Conservation (phyloP, 139 green algal genomes). For the Auxenochlorella pyrenoidosa region DNA sequence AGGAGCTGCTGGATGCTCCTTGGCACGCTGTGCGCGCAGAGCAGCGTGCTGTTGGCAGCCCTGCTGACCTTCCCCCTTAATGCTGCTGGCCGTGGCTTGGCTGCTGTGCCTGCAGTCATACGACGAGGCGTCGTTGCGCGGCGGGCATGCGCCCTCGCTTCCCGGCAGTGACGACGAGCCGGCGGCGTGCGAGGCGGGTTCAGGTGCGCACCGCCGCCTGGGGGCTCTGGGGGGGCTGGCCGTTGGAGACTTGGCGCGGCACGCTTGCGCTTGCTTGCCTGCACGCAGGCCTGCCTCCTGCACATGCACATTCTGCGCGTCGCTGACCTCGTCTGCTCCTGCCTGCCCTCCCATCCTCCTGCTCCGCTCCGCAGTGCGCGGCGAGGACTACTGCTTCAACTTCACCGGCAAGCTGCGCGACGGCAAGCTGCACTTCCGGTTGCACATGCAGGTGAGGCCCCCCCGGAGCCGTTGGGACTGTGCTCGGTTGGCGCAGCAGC, state of each 20-base stretch:
- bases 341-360: background rate
- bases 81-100: too few species aligned
- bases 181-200: constrained; percentile 25
- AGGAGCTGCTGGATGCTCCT: background rate
- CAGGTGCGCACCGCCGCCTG: background rate
- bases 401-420: constrained; percentile 82
- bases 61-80: too few species aligned
- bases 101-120: constrained; percentile 5
- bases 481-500: too few species aligned
- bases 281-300: too few species aligned
- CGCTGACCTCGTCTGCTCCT: too few species aligned
- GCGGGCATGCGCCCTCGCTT: constrained; percentile 19
- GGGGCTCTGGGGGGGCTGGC: too few species aligned
- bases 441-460: constrained; percentile 71
- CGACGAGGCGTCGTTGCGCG: background rate
- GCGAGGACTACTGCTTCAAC: constrained; percentile 93
- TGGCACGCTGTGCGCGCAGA: background rate
- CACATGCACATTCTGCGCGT: too few species aligned
- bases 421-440: constrained; percentile 88
- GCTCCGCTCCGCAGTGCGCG: constrained; percentile 55
- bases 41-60: background rate
- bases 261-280: too few species aligned
- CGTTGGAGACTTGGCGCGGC: background rate
- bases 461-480: too few species aligned
- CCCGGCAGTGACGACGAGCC: constrained; percentile 33